Conservation (phyloP, 1,139 yeast genomes). For the Geotrichum candidum region DNA sequence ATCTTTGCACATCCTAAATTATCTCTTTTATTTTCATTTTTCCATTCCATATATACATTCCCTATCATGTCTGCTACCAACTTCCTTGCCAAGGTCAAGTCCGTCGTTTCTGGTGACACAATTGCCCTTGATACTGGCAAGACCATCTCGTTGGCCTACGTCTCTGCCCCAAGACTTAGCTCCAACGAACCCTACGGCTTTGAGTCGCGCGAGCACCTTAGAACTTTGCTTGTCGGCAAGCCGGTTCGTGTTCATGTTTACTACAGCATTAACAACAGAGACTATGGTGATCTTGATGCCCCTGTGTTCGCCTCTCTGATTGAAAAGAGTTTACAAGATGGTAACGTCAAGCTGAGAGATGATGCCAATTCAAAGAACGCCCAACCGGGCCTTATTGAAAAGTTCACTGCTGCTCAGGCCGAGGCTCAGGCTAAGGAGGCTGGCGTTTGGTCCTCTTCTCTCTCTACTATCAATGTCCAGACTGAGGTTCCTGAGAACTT, state of each 20-base stretch:
- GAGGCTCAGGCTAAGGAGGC: conserved; percentile 44
- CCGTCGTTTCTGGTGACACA: conserved; percentile 72
- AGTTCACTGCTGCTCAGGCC: conserved; percentile 42
- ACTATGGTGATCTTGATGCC: conserved; percentile 65
- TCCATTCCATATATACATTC: not conserved
- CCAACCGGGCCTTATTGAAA: conserved; percentile 34
- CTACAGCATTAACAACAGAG: conserved; percentile 52
- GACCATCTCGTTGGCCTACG: conserved; percentile 55
- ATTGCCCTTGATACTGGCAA: conserved; percentile 59
- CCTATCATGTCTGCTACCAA: conserved; percentile 10
- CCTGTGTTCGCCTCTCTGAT: conserved; percentile 59
- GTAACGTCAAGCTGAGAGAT: conserved; percentile 59
- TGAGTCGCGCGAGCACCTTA: conserved; percentile 55
- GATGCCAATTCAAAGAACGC: conserved; percentile 38
- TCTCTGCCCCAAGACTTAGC: conserved; percentile 48
- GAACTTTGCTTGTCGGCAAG: conserved; percentile 64
- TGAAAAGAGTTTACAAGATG: conserved; percentile 52
- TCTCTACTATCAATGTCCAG: conserved; percentile 32
- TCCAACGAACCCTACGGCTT: conserved; percentile 43
- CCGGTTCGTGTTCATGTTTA: conserved; percentile 55
- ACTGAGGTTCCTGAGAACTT: conserved; percentile 39
- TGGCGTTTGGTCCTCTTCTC: conserved; percentile 50
- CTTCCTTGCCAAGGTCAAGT: conserved; percentile 44
- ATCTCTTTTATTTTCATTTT: not conserved
- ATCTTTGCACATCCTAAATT: not conserved